Evolutionary conservation across 148 eudicot genomes (phyloP).

Genomic region (Linanthus parryae): DNA sequence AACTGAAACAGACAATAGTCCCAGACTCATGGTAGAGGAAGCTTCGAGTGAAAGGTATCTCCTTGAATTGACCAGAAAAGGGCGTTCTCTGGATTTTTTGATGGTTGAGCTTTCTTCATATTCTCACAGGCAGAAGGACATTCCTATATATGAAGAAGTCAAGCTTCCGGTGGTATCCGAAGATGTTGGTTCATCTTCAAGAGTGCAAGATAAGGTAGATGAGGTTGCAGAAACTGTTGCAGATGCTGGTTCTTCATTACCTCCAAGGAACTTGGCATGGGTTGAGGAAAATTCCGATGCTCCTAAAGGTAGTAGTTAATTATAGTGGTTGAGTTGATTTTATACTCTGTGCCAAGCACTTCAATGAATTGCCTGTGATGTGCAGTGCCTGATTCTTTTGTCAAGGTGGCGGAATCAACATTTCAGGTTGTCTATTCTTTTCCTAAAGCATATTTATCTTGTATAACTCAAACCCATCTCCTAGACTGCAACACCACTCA

Average conservation of each 20-base stretch:
- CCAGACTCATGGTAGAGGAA: slow-evolving; percentile 27
- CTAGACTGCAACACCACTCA: no score
- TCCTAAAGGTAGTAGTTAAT: slow-evolving; percentile 71
- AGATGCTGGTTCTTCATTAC: slow-evolving; percentile 33
- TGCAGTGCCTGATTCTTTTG: slow-evolving; percentile 67
- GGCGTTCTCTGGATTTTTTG: not conserved
- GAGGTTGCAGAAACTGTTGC: slow-evolving; percentile 25
- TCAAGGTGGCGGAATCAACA: slow-evolving; percentile 71
- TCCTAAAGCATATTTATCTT: slow-evolving; percentile 2
- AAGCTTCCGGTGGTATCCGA: slow-evolving; percentile 25
- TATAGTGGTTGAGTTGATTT: no score
- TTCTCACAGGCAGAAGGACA: slow-evolving; percentile 42
- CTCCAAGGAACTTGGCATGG: slow-evolving; percentile 39
- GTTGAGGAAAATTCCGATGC: slow-evolving; percentile 51
- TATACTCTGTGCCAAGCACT: no score
- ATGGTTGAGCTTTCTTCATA: not conserved
- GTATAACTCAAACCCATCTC: no score
- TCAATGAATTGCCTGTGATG: slow-evolving; percentile 5
- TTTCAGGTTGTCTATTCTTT: slow-evolving; percentile 54
- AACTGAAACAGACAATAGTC: slow-evolving; percentile 30
- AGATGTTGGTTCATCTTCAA: slow-evolving; percentile 35
- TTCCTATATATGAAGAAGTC: slow-evolving; percentile 31
- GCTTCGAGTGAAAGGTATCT: slow-evolving; percentile 43
- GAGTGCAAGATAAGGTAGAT: slow-evolving; percentile 26
- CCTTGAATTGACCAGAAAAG: not conserved